Base-by-base conservation (phyloP, 2,329 filamentous ascomycete species). In the Sporothrix pseudoabietina region DNA sequence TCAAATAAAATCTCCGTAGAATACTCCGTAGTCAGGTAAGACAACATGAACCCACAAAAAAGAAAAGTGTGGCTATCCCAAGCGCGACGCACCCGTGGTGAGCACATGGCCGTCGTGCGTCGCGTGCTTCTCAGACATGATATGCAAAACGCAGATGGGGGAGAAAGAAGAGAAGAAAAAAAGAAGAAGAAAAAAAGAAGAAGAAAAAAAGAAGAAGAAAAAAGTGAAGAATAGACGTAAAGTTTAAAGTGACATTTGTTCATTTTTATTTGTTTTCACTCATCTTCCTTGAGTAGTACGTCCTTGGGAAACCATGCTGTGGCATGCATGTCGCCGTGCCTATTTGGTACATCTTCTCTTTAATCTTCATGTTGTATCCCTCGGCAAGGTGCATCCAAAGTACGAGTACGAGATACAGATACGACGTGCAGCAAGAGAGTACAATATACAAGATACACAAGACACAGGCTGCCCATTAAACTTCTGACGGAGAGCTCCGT, bases 381-480 rank as follows among this genome's bases (percentile, higher is more conserved):
- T 65, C 61, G 35, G 61, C 19, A 39, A 44, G 59, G 35, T 44
- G 39, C 10, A 22, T 65, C n/a, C 59, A 41, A 65, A 44, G 35
- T 66, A 41, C 22, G 35, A 66, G 61, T 47, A 47, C 61, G 61
- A 47, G 39, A 66, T 66, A 22, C 39, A 44, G 22, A 66, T 66
- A 66, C 39, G 39, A 30, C 59, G n/a, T 39, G 35, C n/a, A 44
- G 30, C 57, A 41, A 22, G 14, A 47, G 39, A 44, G 61, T 47
- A 26, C 59, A 47, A 30, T 26, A 3, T 52, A 49, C 47, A 19
- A 16, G 14, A 19, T 49, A n/a, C 22, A 22, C 22, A 22, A 26
- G 52, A 26, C 10, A 55, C 12, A 55, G 44, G 14, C 52, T 61
- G 30, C 8, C 22, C 16, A 3, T 32, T n/a, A 12, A 19, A 6